Conservation (phyloP, 2,329 filamentous ascomycete species). For the Coleophoma cylindrospora region DNA sequence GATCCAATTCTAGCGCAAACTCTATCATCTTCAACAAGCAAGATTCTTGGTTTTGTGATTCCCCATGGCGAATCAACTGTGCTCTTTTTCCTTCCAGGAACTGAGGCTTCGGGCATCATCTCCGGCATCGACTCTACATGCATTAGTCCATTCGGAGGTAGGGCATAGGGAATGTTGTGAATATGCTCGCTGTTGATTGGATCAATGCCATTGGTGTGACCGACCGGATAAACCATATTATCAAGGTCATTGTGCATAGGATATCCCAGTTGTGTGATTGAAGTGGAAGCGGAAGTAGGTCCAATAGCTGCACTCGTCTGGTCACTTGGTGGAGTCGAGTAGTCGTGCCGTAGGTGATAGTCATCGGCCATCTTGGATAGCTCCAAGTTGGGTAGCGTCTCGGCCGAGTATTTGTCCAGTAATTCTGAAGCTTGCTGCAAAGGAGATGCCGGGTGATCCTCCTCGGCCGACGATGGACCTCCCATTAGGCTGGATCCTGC, state of each 20-base stretch:
- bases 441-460: slow-evolving; percentile 62
- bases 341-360: slow-evolving; percentile 22
- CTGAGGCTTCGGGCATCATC: slow-evolving; percentile 35
- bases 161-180: slow-evolving; percentile 84
- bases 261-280: slow-evolving; percentile 35
- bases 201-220: slow-evolving; percentile 86
- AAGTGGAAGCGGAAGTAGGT: slow-evolving; percentile 40
- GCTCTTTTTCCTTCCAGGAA: slow-evolving; percentile 34
- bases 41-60: slow-evolving; percentile 66
- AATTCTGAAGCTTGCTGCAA: slow-evolving; percentile 64
- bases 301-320: slow-evolving; percentile 20
- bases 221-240: slow-evolving; percentile 82
- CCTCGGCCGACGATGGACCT: slow-evolving; percentile 22
- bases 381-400: slow-evolving; percentile 59
- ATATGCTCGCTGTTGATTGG: slow-evolving; percentile 93
- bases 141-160: slow-evolving; percentile 58
- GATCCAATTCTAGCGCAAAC: slow-evolving; percentile 63
- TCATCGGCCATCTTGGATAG: slow-evolving; percentile 56
- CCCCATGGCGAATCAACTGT: slow-evolving; percentile 49
- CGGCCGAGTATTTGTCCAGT: slow-evolving; percentile 59
- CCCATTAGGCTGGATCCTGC: slow-evolving; percentile 27
- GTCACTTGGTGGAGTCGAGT: slow-evolving; percentile 25
- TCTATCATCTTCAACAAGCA: slow-evolving; percentile 82
- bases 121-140: slow-evolving; percentile 38
- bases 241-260: slow-evolving; percentile 51